Base-by-base conservation (phyloP, 805 yeast species). In the Saccharomyces paradoxus region DNA sequence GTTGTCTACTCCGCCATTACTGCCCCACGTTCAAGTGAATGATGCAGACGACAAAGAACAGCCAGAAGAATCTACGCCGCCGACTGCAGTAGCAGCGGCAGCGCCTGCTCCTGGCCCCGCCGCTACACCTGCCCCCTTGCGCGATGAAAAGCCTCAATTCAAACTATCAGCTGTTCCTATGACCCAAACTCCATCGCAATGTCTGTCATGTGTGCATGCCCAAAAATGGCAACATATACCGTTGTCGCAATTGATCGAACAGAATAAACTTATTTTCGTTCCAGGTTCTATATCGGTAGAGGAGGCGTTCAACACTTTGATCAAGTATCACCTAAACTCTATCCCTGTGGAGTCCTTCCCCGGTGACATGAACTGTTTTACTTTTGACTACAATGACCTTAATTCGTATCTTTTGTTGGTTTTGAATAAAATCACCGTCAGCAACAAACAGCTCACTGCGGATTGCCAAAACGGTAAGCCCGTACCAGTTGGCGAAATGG, bases 311-410 rank as follows among this genome's bases (percentile, higher is more conserved):
- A 89, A 90, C 63, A 83, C 85, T 3, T 76, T 92, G 64, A 78
- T 80, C 30, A 73, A 77, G 31, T 79, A 91, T 69, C 83, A 86
- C 59, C 78, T 94, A 64, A 92, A 97, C 1, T 86, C 95, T 14
- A 74, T 94, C 54, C 98, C 99, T 0, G 94, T 92, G 17, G 81
- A 78, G 58, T 74, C 77, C 50, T 74, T 63, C 55, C 74, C 76
- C 1, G 74, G 77, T 51, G 88, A 83, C 60, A 73, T 84, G 60
- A 80, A 84, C 60, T 89, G 94, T 64, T 77, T 86, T 56, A 86
- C 96, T 1, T 92, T 92, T 69, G 99, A 94, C 71, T 94, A 89
- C 71, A 80, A 92, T 29, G 97, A 92, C 71, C 77, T 92, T 70
- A 90, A 89, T 64, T 84, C 97, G 12, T 90, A 90, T 68, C 74